Evolutionary conservation across 352 stramenopile species (phyloP), one percentile per base, ranked within the genome.

Genomic region (Phytophthora agathidicida): DNA sequence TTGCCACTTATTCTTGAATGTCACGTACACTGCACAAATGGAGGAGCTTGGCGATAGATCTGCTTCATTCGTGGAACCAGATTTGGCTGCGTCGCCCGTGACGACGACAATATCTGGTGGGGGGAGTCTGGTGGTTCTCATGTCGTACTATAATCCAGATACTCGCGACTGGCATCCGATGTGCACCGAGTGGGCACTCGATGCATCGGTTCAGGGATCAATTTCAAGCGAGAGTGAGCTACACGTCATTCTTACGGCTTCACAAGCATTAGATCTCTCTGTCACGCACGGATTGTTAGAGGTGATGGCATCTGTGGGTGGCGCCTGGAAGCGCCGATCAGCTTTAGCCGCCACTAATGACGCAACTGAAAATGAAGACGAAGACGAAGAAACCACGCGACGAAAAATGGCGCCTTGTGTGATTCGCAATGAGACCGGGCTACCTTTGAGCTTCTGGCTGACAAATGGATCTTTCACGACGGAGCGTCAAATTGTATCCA

Each of bases 101-200:
- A 67, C 64, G 3, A 90, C 77, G 14, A 74, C 72, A 10, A 68
- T 92, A 31, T 92, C 86, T 31, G 86, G 86, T 37, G 80, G 83
- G 17, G 83, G 83, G 3, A 77, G 67, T 19, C 58, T 94, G 10
- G 69, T 86, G 1, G 76, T 85, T 22, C 52, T 88, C 28, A 73
- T 89, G 32, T 83, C 82, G 9, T 93, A 94, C 47, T 93, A 92
- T 46, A 94, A 93, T 41, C 86, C 86, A 11, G 81, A 93, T 26
- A 91, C 80, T 23, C 81, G 86, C 11, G 71, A 84, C 35, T 94
- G 86, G 86, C 86, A 94, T 38, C 78, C 83, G 14, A 85, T 94
- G 80, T 90, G 83, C 24, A 77, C 76, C 2, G 83, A 93, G 36
- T 94, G 86, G 86, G 70, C 68, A 10, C 54, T 94, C 5, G 81